Evolutionary conservation across 2,329 filamentous ascomycete species (phyloP).

Genomic region (Paecilomyces variotii): DNA sequence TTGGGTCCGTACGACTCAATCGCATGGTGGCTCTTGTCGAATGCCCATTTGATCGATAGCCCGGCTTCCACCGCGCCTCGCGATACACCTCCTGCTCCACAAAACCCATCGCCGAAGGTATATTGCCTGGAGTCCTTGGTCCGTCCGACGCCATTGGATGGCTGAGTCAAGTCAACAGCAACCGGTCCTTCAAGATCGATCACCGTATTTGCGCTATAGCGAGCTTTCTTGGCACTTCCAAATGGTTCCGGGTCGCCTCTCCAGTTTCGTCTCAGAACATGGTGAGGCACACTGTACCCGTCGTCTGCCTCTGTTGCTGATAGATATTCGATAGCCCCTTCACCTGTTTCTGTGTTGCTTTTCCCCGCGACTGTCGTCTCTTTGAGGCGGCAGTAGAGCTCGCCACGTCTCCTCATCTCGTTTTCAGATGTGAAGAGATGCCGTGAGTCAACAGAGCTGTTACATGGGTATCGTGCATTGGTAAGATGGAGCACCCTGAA

Average conservation of each 20-base stretch:
- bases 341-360: not conserved
- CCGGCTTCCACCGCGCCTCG: slow-evolving; percentile 55
- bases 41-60: slow-evolving; percentile 50
- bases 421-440: not conserved
- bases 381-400: slow-evolving; percentile 27
- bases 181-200: not conserved
- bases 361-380: slow-evolving; percentile 13
- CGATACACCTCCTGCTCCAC: slow-evolving; percentile 64
- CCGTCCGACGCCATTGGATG: slow-evolving; percentile 25
- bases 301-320: slow-evolving; percentile 21
- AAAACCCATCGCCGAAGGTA: slow-evolving; percentile 64
- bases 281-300: slow-evolving; percentile 6
- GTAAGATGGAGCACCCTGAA: slow-evolving; percentile 45
- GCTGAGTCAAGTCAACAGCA: slow-evolving; percentile 13
- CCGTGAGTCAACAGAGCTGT: slow-evolving; percentile 17
- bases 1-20: slow-evolving; percentile 52
- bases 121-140: slow-evolving; percentile 37
- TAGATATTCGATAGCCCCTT: slow-evolving; percentile 23
- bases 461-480: slow-evolving; percentile 43
- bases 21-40: slow-evolving; percentile 55
- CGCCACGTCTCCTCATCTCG: slow-evolving; percentile 20
- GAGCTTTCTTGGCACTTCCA: slow-evolving; percentile 12
- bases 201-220: not conserved
- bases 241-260: slow-evolving; percentile 23
- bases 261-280: slow-evolving; percentile 22